Base-by-base conservation (phyloP, 495 filamentous ascomycete species). In the Bryoglossum gracile region DNA sequence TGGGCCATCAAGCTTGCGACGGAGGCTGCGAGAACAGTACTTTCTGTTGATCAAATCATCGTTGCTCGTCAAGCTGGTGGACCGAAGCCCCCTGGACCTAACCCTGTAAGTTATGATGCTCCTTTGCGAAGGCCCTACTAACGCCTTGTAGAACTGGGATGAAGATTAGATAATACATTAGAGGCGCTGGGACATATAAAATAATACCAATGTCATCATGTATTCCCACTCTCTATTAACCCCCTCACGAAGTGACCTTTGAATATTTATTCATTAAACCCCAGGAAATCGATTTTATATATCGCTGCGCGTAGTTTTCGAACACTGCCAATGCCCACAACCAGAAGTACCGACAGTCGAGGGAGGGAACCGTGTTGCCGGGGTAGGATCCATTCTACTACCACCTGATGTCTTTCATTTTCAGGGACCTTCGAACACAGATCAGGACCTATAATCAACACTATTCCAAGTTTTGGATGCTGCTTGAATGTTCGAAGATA, bases 31-130 rank as follows among this genome's bases (percentile, higher is more conserved):
- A 79, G 94, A 48, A 97, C 94, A 35, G 86, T 99, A 30, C 74
- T 99, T 52, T 91, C 89, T 30, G 94, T 99, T 13, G 94, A 99
- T 69, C 94, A 99, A 71, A 97, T 99, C 58, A 99, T 99, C 62
- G 94, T 99, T 39, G 89, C 94, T 43, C 82, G 90, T 67, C 91
- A 96, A 69, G 94, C 94, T 19, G 94, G 94, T 61, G 94, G 94
- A 28, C 94, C 94, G 24, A 99, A 99, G 73, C 88, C 89, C 24
- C 92, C 94, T 10, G 88, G 85, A 14, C 89, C 87, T 38, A 95
- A 95, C 73, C 78, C 89, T 51, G 58, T 61, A 58, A 55, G 58
- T 57, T 30, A 37, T 18, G 17, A 4, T n/a, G 4, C 21, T 24
- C 43, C 14, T 1, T 33, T 14, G 35, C 17, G 13, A 19, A 16